Conservation (phyloP, 768 basidiomycete genomes). For the Phylloporus sp. region DNA sequence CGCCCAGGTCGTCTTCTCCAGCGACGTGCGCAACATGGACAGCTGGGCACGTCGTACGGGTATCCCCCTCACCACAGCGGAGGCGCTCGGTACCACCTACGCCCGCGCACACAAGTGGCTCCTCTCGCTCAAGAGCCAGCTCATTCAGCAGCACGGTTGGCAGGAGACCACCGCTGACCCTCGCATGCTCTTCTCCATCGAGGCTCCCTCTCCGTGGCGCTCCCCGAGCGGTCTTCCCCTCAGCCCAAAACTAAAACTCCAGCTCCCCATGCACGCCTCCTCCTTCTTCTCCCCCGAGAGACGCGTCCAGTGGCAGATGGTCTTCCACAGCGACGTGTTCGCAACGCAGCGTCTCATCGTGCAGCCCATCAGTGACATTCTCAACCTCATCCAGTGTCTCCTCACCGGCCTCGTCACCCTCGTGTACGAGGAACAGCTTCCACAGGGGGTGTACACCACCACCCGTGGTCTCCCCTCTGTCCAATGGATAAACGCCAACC, state of each 20-base stretch:
- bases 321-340: constrained; percentile 77
- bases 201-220: constrained; percentile 75
- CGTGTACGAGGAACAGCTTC: constrained; percentile 71
- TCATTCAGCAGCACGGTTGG: constrained; percentile 71
- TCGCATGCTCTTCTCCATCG: constrained; percentile 76
- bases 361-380: constrained; percentile 65
- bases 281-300: constrained; percentile 85
- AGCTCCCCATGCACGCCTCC: constrained; percentile 73
- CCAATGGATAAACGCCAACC: constrained; percentile 74
- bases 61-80: constrained; percentile 80
- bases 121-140: constrained; percentile 53
- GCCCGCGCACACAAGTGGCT: constrained; percentile 79
- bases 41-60: constrained; percentile 76
- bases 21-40: constrained; percentile 78
- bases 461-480: constrained; percentile 72
- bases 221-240: constrained; percentile 73
- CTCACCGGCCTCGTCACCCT: constrained; percentile 70
- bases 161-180: constrained; percentile 56
- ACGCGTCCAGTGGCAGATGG: constrained; percentile 87
- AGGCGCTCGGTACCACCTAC: constrained; percentile 76
- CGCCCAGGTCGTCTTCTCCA: constrained; percentile 71
- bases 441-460: constrained; percentile 66
- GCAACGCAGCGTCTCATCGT: constrained; percentile 66
- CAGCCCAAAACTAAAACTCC: constrained; percentile 66
- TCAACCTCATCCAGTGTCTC: constrained; percentile 66